These are phyloP conservation scores for Aleurites moluccanus DNA, from an alignment of 441 rosid genomes.

Conservation along the genomic window DNA sequence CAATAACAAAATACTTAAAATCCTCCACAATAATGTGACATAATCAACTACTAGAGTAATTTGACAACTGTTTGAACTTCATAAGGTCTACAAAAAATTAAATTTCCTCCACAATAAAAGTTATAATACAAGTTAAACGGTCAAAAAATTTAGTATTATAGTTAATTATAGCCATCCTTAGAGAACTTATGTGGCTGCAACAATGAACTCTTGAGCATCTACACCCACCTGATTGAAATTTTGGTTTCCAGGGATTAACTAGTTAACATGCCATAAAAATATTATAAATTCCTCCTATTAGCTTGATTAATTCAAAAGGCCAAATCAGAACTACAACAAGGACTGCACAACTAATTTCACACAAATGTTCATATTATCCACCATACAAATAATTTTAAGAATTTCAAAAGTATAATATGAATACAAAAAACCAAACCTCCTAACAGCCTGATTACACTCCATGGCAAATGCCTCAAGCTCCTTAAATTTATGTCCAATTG, in stretches of 20 bases:
- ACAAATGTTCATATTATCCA: background rate
- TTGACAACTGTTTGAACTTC: background rate
- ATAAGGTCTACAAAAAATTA: background rate
- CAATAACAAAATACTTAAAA: background rate
- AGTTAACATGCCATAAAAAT: background rate
- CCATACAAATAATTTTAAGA: background rate
- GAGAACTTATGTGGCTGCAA: background rate
- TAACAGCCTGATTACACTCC: constrained; percentile 74
- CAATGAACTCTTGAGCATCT: background rate
- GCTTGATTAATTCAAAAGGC: background rate
- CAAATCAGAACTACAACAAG: background rate
- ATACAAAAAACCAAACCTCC: constrained; percentile 44
- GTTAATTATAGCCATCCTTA: background rate
- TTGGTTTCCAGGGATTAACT: background rate
- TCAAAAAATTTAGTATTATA: too few relatives aligned
- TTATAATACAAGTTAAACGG: background rate
- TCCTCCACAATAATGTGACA: background rate
- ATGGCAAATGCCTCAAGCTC: constrained; percentile 63
- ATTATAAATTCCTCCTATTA: background rate
- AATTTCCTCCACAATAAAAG: background rate
- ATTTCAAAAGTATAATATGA: background rate
- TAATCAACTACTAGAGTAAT: background rate
- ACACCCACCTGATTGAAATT: background rate
- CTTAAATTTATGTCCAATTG: constrained; percentile 51
- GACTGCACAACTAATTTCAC: background rate